Evolutionary conservation across 768 basidiomycete genomes (phyloP).

Genomic region (Trichaptum fuscoviolaceum): DNA sequence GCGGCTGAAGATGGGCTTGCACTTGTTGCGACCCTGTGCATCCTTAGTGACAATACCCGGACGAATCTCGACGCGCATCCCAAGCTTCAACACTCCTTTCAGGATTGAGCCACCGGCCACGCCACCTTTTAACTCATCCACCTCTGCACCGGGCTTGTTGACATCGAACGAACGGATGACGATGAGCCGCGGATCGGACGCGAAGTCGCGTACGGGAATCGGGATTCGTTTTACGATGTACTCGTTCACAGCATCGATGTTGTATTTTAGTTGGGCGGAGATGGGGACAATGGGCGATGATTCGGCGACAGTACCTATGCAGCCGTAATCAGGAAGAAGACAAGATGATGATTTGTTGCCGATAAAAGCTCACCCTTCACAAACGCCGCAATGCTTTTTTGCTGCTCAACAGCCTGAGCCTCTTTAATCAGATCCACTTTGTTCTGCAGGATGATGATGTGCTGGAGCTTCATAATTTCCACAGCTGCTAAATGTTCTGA

Average conservation of each 20-base stretch:
- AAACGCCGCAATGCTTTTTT: constrained; percentile 92
- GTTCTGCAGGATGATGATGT: constrained; percentile 97
- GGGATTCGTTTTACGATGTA: constrained; percentile 97
- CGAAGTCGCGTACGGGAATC: constrained; percentile 90
- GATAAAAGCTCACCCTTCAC: constrained; percentile 66
- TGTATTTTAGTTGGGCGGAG: constrained; percentile 97
- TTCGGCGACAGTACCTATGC: constrained; percentile 89
- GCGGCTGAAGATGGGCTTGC: constrained; percentile 87
- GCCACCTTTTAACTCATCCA: constrained; percentile 95
- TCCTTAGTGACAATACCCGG: constrained; percentile 98
- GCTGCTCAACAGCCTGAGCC: constrained; percentile 88
- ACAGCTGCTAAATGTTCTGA: constrained; percentile 98
- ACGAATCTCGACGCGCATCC: constrained; percentile 93
- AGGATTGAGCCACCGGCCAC: constrained; percentile 97
- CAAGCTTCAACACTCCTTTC: constrained; percentile 83
- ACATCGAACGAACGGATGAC: constrained; percentile 99
- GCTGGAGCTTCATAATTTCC: constrained; percentile 98
- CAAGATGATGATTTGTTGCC: not conserved
- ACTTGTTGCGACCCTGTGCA: constrained; percentile 79
- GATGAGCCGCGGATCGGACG: constrained; percentile 86
- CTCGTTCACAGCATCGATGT: constrained; percentile 98
- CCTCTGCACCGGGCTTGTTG: constrained; percentile 97
- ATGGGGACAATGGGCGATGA: constrained; percentile 98
- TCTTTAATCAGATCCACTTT: constrained; percentile 99
- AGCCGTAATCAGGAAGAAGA: not conserved